Evolutionary conservation across 805 yeast species (phyloP).

Genomic region (Kockiozyma suomiensis): DNA sequence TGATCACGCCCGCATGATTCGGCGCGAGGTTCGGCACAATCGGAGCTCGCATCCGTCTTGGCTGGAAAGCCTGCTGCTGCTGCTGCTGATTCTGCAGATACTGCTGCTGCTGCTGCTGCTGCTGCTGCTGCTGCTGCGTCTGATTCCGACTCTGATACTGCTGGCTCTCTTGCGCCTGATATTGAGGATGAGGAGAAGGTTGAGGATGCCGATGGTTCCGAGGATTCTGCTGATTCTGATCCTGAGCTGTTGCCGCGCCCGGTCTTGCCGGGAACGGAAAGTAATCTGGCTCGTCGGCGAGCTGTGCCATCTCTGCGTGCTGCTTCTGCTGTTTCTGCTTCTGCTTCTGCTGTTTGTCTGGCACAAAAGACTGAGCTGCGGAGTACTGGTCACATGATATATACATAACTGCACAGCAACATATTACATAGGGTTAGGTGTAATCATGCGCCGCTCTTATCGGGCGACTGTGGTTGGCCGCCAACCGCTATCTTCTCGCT

Average conservation of each 20-base stretch:
- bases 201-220: neutral
- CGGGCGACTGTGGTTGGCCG: conserved; percentile 25
- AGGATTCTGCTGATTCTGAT: neutral
- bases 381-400: neutral
- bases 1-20: too few relatives aligned
- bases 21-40: neutral
- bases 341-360: too few relatives aligned
- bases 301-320: conserved; percentile 1
- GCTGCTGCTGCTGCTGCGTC: neutral
- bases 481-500: neutral
- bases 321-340: too few relatives aligned
- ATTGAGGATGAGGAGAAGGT: neutral
- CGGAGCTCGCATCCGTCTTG: conserved; percentile 9
- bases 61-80: neutral
- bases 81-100: neutral
- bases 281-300: conserved; percentile 15
- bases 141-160: too few relatives aligned
- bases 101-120: neutral
- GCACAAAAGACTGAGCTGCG: too few relatives aligned
- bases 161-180: neutral
- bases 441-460: conserved; percentile 6
- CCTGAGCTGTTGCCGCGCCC: neutral
- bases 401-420: neutral
- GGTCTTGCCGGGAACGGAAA: conserved; percentile 33
- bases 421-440: neutral